Evolutionary conservation across 148 eudicot genomes (phyloP).

Genomic region (Rheum nobile): DNA sequence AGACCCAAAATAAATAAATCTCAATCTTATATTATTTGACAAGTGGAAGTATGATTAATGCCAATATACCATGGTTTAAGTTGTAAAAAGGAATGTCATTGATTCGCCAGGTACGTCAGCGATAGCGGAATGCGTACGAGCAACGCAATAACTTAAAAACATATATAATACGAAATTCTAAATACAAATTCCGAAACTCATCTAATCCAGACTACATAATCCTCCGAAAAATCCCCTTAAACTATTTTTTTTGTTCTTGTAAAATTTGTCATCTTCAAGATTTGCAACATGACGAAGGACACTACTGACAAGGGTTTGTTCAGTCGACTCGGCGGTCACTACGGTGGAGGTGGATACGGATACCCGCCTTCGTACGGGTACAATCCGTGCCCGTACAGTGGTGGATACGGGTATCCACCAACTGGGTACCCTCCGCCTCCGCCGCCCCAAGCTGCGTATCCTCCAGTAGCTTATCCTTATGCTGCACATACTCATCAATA

Average conservation of each 20-base stretch:
- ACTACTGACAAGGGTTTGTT: neutral
- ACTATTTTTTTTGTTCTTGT: no score
- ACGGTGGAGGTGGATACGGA: neutral
- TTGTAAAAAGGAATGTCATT: neutral
- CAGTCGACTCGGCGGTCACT: neutral
- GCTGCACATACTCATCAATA: neutral
- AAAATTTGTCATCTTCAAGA: no score
- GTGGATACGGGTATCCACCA: neutral
- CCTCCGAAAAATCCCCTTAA: no score
- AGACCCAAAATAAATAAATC: no score
- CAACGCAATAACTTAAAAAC: neutral
- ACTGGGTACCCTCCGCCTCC: neutral
- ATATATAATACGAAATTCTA: no score
- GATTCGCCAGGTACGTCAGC: neutral
- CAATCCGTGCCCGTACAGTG: neutral
- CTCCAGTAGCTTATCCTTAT: neutral
- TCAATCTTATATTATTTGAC: no score
- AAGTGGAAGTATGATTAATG: no score
- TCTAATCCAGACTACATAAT: no score
- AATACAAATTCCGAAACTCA: no score
- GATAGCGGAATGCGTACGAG: neutral
- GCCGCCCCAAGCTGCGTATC: neutral
- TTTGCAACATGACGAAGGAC: neutral
- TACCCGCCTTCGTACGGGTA: neutral
- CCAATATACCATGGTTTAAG: no score